Conservation (phyloP, 2,329 filamentous ascomycete genomes). For the Zymoseptoria passerinii region DNA sequence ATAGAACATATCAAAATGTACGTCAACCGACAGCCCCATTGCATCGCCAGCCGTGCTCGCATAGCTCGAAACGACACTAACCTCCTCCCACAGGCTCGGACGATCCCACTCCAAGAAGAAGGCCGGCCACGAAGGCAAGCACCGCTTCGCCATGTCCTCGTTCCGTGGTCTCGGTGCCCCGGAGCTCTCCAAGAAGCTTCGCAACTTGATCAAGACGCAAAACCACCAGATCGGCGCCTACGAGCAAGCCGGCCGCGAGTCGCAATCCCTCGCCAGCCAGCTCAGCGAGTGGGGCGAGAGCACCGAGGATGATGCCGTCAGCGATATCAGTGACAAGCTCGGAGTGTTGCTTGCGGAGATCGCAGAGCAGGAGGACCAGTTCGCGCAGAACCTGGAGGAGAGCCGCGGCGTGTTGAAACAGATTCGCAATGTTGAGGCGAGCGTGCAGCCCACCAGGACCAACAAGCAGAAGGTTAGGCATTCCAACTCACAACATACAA, state of each 20-base stretch:
- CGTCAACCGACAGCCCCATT: not conserved
- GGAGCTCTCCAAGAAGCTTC: conserved; percentile 81
- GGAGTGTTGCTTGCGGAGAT: conserved; percentile 87
- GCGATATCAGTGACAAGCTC: conserved; percentile 89
- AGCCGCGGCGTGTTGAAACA: conserved; percentile 75
- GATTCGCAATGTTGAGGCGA: conserved; percentile 91
- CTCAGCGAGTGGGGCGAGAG: conserved; percentile 95
- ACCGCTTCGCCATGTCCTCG: conserved; percentile 77
- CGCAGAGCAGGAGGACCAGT: conserved; percentile 85
- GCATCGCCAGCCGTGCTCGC: not conserved
- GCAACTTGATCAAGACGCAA: conserved; percentile 87
- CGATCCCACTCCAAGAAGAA: conserved; percentile 60
- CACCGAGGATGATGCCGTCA: conserved; percentile 77
- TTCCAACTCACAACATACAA: not conserved
- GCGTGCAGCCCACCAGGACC: conserved; percentile 85
- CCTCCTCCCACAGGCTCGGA: conserved; percentile 19
- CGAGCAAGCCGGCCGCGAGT: conserved; percentile 77
- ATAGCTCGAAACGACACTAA: not conserved
- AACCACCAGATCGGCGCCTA: conserved; percentile 81
- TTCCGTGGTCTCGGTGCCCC: conserved; percentile 73
- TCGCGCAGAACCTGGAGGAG: conserved; percentile 80
- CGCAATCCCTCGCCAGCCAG: conserved; percentile 75
- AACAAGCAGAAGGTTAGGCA: conserved; percentile 60
- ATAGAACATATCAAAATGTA: not conserved
- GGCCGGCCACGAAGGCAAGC: conserved; percentile 38